Evolutionary conservation across 345 rosid species (phyloP).

Genomic region (Cardiospermum halicacabum): DNA sequence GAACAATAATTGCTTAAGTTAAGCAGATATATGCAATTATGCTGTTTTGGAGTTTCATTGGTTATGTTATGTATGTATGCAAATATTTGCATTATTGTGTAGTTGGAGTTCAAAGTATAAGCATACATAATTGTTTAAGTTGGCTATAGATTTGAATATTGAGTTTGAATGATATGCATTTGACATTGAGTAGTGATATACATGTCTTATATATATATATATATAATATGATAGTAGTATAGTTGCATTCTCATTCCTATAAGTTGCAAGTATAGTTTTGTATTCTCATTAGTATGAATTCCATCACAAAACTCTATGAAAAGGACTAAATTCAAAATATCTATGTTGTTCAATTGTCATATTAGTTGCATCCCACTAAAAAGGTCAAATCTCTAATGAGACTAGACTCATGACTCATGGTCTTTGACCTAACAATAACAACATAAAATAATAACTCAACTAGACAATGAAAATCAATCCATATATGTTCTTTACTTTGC

Average conservation of each 20-base stretch:
- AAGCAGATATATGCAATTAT: too few species aligned
- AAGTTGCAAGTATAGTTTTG: too few species aligned
- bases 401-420: constrained; percentile 7
- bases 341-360: too few species aligned
- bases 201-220: constrained; percentile 19
- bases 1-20: too few species aligned
- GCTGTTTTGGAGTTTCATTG: constrained; percentile 15
- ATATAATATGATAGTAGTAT: too few species aligned
- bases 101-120: constrained; percentile 10
- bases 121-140: constrained; percentile 8
- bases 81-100: constrained; percentile 6
- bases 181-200: constrained; percentile 23
- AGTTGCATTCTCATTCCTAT: too few species aligned
- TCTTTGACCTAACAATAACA: constrained; percentile 18
- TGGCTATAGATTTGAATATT: not conserved
- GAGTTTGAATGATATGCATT: not conserved
- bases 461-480: not conserved
- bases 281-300: too few species aligned
- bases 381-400: not conserved
- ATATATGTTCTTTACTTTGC: not conserved
- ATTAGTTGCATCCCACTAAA: constrained; percentile 20
- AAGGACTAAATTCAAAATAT: too few species aligned
- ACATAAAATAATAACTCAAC: not conserved
- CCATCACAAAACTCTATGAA: not conserved
- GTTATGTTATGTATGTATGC: too few species aligned